A percentile compares a stretch with the other conserved stretches of the same genome.
Evolutionary conservation across 2,329 filamentous ascomycete species (phyloP).

Genomic region (Calonectria pseudoreteaudii): DNA sequence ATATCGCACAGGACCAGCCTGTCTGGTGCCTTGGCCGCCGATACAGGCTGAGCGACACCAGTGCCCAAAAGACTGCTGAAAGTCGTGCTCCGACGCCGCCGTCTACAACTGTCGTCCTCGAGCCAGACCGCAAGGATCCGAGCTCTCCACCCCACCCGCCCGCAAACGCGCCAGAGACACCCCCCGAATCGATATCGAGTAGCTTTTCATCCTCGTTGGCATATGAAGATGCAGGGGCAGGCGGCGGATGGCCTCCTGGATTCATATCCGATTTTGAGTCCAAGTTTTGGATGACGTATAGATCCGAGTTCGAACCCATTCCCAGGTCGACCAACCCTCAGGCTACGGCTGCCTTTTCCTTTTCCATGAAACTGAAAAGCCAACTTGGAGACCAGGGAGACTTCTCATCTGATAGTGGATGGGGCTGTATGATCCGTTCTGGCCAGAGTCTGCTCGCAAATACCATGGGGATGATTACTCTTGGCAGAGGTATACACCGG

Average conservation of each 20-base stretch:
- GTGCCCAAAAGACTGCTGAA: constrained; percentile 22
- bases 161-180: constrained; percentile 55
- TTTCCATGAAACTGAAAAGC: constrained; percentile 85
- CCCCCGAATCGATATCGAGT: constrained; percentile 61
- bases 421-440: constrained; percentile 99
- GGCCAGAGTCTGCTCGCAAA: constrained; percentile 95
- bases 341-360: constrained; percentile 78
- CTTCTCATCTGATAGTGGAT: constrained; percentile 94
- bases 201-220: constrained; percentile 65
- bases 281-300: constrained; percentile 95
- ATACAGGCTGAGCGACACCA: constrained; percentile 56
- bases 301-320: constrained; percentile 87
- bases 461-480: constrained; percentile 75
- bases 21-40: constrained; percentile 84
- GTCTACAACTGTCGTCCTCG: constrained; percentile 22
- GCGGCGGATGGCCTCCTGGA: constrained; percentile 80
- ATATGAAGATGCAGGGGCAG: constrained; percentile 57
- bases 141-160: constrained; percentile 33
- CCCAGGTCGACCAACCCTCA: constrained; percentile 81
- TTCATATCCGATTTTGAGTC: constrained; percentile 96
- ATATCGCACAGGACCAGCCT: constrained; percentile 72
- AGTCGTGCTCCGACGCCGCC: constrained; percentile 39
- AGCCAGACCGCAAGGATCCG: constrained; percentile 28
- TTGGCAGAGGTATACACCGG: constrained; percentile 78
- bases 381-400: constrained; percentile 82